A percentile compares a stretch with the other conserved stretches of the same genome.
These are phyloP conservation scores for Talaromyces verruculosus DNA, from an alignment of 2,329 filamentous ascomycete genomes.

Conservation along the genomic window DNA sequence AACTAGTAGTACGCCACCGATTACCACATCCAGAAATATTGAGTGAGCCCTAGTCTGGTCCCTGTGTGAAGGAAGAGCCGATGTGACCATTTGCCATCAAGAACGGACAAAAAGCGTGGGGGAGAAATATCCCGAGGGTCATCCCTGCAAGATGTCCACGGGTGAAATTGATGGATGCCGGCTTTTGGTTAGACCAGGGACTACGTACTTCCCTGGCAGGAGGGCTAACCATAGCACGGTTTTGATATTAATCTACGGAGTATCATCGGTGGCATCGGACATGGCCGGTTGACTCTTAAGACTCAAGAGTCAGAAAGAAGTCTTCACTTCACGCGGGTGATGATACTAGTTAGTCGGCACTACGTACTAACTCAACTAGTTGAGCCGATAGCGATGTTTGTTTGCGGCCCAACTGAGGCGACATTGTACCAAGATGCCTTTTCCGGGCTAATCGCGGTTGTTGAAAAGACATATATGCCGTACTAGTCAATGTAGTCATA, in stretches of 20 bases:
- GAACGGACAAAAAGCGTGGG: not conserved
- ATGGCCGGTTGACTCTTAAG: not conserved
- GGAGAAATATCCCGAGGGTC: not conserved
- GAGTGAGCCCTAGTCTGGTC: not conserved
- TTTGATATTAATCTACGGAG: not conserved
- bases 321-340: not conserved
- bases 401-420: not conserved
- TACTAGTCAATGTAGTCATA: too few species aligned
- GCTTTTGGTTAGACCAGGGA: not conserved
- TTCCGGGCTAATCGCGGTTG: constrained; percentile 13
- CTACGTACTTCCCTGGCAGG: not conserved
- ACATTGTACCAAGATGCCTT: not conserved
- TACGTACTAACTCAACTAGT: not conserved
- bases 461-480: not conserved
- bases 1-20: not conserved
- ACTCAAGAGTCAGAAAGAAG: not conserved
- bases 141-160: not conserved
- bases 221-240: not conserved
- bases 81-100: not conserved
- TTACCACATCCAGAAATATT: not conserved
- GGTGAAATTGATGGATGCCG: not conserved
- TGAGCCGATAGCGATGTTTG: not conserved
- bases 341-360: not conserved
- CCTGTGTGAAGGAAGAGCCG: not conserved
- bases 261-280: not conserved